Percentiles rank a stretch among this genome's conserved stretches.
phyloP scores from a whole-genome alignment of 306 rosid genomes.

The Cucumis cinereus region DNA sequence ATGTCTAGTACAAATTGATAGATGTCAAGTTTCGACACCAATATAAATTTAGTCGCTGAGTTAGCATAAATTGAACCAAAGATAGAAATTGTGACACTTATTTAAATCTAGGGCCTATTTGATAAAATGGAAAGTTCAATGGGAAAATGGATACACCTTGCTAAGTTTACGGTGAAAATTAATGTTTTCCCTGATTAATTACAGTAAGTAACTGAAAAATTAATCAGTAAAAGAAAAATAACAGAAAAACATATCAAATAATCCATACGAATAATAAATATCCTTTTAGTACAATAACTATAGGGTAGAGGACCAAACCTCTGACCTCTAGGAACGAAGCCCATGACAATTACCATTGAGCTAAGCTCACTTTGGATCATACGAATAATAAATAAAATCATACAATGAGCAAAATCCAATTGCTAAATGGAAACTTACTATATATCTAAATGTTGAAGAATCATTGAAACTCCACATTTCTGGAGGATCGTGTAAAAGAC shows the following conservation, averaged over 20 bases:
- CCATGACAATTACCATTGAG: too few species aligned
- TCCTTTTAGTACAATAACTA: too few species aligned
- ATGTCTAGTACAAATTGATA: background rate
- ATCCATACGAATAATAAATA: background rate
- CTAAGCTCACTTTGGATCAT: too few species aligned
- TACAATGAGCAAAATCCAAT: background rate
- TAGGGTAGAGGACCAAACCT: too few species aligned
- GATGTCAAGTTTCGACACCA: background rate
- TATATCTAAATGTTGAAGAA: constrained; percentile 59
- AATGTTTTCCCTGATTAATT: background rate
- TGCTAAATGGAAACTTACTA: constrained; percentile 40
- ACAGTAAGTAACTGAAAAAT: background rate
- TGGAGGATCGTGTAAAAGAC: constrained; percentile 67
- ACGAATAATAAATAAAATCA: background rate
- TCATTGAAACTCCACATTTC: constrained; percentile 80
- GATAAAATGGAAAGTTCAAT: background rate
- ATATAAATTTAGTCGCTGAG: background rate
- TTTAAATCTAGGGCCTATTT: background rate
- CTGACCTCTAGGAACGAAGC: too few species aligned
- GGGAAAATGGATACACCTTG: background rate
- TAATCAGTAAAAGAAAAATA: background rate
- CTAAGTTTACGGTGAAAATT: background rate
- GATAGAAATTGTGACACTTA: background rate
- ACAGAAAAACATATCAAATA: background rate
- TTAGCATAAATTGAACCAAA: background rate